Conservation (phyloP, 2,329 filamentous ascomycete genomes). For the Fusarium piperis region DNA sequence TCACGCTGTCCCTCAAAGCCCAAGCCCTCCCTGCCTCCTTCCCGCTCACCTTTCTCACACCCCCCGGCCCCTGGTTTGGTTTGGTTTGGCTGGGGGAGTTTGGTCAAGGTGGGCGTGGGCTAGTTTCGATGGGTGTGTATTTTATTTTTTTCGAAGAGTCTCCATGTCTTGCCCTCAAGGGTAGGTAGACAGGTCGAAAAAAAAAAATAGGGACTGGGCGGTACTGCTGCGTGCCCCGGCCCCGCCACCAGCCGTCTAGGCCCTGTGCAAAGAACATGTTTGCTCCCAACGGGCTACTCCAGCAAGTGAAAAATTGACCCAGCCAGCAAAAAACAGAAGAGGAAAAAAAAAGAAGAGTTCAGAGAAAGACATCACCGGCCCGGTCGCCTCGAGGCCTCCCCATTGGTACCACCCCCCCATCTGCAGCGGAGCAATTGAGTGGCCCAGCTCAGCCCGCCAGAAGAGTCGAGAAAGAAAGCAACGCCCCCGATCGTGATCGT, state of each 20-base stretch:
- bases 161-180: not conserved
- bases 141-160: constrained; percentile 23
- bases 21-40: constrained; percentile 31
- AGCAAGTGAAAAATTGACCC: not conserved
- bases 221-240: not conserved
- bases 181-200: not conserved
- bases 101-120: constrained; percentile 16
- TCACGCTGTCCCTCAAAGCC: constrained; percentile 34
- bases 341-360: not conserved
- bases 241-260: constrained; percentile 9
- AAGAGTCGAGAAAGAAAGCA: constrained; percentile 41
- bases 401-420: constrained; percentile 34
- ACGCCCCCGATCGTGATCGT: constrained; percentile 46
- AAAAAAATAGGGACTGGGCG: not conserved
- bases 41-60: constrained; percentile 35
- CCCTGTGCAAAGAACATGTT: constrained; percentile 1
- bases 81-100: constrained; percentile 25
- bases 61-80: constrained; percentile 19
- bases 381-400: constrained; percentile 32
- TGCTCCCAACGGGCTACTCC: constrained; percentile 6
- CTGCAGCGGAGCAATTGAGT: constrained; percentile 21
- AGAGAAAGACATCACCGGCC: constrained; percentile 29
- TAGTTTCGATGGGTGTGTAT: constrained; percentile 14
- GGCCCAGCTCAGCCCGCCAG: constrained; percentile 36
- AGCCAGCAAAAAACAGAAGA: not conserved